phyloP scores from a whole-genome alignment of 352 stramenopile genomes.

The Phytophthora multivora region DNA sequence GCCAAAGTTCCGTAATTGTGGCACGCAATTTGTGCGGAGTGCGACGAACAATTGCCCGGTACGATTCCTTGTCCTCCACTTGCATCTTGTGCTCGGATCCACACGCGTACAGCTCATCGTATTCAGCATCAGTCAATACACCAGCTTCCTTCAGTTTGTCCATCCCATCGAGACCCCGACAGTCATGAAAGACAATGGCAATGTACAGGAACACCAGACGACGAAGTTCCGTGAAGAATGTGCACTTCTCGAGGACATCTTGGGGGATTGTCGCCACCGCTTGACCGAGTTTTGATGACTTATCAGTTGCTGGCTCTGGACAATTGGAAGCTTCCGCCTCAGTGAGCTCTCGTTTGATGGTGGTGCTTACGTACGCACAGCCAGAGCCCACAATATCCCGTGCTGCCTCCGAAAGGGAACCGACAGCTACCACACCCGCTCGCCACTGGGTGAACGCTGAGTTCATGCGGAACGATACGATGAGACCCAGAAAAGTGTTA shows the following conservation, averaged over 20 bases:
- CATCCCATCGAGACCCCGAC: constrained; percentile 68
- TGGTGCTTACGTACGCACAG: constrained; percentile 68
- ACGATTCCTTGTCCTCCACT: constrained; percentile 45
- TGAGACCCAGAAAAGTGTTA: constrained; percentile 85
- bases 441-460: constrained; percentile 84
- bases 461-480: constrained; percentile 82
- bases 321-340: constrained; percentile 4
- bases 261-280: constrained; percentile 41
- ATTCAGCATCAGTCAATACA: constrained; percentile 67
- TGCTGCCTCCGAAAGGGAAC: constrained; percentile 61
- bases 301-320: constrained; percentile 7
- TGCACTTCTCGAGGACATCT: constrained; percentile 74
- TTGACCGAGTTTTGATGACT: neutral
- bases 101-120: constrained; percentile 74
- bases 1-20: constrained; percentile 81
- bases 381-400: constrained; percentile 74
- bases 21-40: constrained; percentile 75
- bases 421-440: constrained; percentile 65
- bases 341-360: constrained; percentile 29
- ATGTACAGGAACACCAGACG: constrained; percentile 85
- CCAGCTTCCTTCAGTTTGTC: constrained; percentile 62
- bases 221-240: constrained; percentile 77
- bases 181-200: constrained; percentile 83
- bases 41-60: constrained; percentile 56
- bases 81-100: constrained; percentile 59